These are phyloP conservation scores for Leersia perrieri DNA, from an alignment of 176 grass and related monocot species.

Conservation along the genomic window DNA sequence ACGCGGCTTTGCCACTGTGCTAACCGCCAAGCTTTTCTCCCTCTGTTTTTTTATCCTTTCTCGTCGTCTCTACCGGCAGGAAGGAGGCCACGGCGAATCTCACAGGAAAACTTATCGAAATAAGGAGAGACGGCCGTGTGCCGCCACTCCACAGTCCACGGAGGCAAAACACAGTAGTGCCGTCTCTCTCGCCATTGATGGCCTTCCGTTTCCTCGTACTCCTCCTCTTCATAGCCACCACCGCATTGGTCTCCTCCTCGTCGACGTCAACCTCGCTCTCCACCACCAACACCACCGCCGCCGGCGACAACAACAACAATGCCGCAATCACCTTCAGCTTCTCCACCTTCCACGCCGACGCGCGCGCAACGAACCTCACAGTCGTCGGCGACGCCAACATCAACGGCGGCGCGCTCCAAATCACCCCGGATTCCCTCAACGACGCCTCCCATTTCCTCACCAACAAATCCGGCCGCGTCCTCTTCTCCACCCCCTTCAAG, in stretches of 20 bases:
- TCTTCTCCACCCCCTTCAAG: slow-evolving; percentile 39
- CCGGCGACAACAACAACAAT: neutral
- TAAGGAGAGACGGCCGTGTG: slow-evolving; percentile 1
- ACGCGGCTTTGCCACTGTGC: slow-evolving; percentile 26
- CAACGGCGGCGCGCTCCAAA: slow-evolving; percentile 56
- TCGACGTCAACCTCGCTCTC: slow-evolving; percentile 19
- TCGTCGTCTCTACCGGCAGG: neutral
- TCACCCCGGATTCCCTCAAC: slow-evolving; percentile 70
- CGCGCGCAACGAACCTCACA: slow-evolving; percentile 25
- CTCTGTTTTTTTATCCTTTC: neutral
- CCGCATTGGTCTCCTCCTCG: neutral
- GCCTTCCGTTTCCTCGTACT: slow-evolving; percentile 44
- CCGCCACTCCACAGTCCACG: neutral
- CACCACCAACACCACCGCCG: slow-evolving; percentile 31
- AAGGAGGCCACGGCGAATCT: neutral
- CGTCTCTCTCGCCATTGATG: slow-evolving; percentile 12
- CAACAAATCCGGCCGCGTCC: slow-evolving; percentile 66
- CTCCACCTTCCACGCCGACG: slow-evolving; percentile 25
- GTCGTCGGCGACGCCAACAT: slow-evolving; percentile 38
- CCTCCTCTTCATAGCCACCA: neutral
- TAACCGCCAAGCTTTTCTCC: neutral
- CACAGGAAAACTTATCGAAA: neutral
- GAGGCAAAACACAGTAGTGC: neutral
- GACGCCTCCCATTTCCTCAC: slow-evolving; percentile 21
- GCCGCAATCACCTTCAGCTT: slow-evolving; percentile 30